Evolutionary conservation across 495 filamentous ascomycete species (phyloP), one percentile per base, ranked within the genome.

Genomic region (Lineolata rhizophorae): DNA sequence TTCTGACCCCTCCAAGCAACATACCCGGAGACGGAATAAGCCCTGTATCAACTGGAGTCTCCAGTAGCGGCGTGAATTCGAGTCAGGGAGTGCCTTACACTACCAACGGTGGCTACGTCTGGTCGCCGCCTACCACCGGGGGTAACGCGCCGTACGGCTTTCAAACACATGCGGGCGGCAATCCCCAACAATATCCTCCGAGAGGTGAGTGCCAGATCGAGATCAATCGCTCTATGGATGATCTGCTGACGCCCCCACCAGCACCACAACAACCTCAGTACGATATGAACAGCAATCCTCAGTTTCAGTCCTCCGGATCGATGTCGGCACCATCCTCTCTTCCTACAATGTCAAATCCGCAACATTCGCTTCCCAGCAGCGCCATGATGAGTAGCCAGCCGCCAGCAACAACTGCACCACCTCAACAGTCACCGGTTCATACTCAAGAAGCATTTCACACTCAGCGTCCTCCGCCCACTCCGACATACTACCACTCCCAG

Each of bases 21-120:
- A 57, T 70, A 21, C 55, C 65, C n/a, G 60, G 61, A 32, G 76
- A 83, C 37, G 58, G 61, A 22, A 48, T 73, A 31, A 70, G 62
- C 43, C 67, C 72, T 16, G 47, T 62, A n/a, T 61, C 73, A 9
- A 25, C 22, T 25, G 62, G 64, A 36, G 43, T 70, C 3, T 61
- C 64, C 45, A 65, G 52, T 37, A 56, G 52, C 39, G 62, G 55
- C 42, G 59, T 66, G n/a, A 52, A 55, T 37, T 61, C 65, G 12
- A 58, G 56, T 16, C 53, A 49, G 38, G 62, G 50, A 30, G 53
- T 55, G 37, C 37, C 47, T 35, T 58, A 44, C 45, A 58, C 39
- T 34, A 52, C 35, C n/a, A 59, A 41, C 40, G 56, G 54, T 47
- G 55, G 27, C 41, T 54, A 32, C 19, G 14, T 30, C 37, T 11